Base-by-base conservation (phyloP, 1,139 yeast species). In the Candida freyschussii region DNA sequence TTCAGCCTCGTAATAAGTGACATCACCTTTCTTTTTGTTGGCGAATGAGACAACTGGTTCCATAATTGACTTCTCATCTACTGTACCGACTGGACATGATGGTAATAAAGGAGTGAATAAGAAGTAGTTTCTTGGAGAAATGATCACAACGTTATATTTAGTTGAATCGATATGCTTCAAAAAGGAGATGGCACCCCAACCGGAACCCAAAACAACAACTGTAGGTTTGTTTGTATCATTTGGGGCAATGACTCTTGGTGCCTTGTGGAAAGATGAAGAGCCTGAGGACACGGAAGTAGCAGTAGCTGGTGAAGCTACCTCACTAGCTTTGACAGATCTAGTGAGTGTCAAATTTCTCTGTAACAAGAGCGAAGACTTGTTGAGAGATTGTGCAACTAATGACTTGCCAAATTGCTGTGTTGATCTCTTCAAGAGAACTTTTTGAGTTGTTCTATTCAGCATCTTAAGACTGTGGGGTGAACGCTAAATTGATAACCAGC, bases 41-140 rank as follows among this genome's bases (percentile, higher is more conserved):
- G 85, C 83, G 51, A 83, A 78, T 44, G 79, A 69, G 49, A 91
- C 77, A 39, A 84, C 83, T 29, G 95, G 94, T 62, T 84, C 95
- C 63, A 82, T 78, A 53, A 89, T 87, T 25, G 96, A 85, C 62
- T 94, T 85, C 59, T 78, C 78, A 57, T 87, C 96, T 41, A 89
- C 82, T 29, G 96, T 85, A 41, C 96, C 97, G 30, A 95, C 89
- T 30, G 96, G 95, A 47, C 89, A 80, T 13, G 95, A 84, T 25
- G 96, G 96, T 52, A 89, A 71, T 57, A 89, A 69, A 14, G 97
- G 96, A 25, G 96, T 89, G 71, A 87, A 89, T 53, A 89, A 68
- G 65, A 89, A 89, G 70, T 86, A 87, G 68, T 86, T 86, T 65
- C 96, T 76, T 42, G 97, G 96, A 17, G 96, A 85, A 32, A 89